phyloP scores from a whole-genome alignment of 2,329 filamentous ascomycete genomes.

The Uncinocarpus reesii region DNA sequence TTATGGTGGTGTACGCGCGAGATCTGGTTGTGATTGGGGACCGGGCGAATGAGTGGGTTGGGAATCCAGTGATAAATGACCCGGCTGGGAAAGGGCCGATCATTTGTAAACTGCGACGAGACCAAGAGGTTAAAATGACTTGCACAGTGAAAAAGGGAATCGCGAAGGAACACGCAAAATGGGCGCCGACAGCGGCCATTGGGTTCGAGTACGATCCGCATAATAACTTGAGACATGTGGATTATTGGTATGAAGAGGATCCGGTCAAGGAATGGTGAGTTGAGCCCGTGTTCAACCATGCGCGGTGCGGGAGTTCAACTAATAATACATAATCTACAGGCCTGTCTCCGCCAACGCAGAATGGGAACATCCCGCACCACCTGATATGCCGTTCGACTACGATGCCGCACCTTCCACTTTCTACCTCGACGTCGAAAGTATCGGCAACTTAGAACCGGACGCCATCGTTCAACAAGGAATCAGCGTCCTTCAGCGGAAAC shows the following conservation, averaged over 20 bases:
- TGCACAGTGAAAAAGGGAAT: slow-evolving; percentile 98
- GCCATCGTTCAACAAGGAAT: slow-evolving; percentile 82
- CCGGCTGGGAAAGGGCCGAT: slow-evolving; percentile 69
- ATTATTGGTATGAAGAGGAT: slow-evolving; percentile 91
- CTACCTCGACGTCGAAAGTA: slow-evolving; percentile 88
- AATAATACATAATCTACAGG: slow-evolving; percentile 25
- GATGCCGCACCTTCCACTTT: slow-evolving; percentile 74
- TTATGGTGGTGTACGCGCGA: slow-evolving; percentile 88
- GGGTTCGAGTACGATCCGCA: slow-evolving; percentile 97
- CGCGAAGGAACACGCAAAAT: slow-evolving; percentile 97
- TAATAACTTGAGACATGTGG: slow-evolving; percentile 85
- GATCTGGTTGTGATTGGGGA: slow-evolving; percentile 66
- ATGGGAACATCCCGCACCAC: slow-evolving; percentile 68
- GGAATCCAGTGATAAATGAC: slow-evolving; percentile 74
- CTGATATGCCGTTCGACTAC: slow-evolving; percentile 83
- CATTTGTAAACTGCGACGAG: slow-evolving; percentile 80
- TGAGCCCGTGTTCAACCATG: slow-evolving; percentile 21
- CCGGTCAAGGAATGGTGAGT: slow-evolving; percentile 69
- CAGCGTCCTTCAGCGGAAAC: slow-evolving; percentile 76
- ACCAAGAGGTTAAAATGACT: slow-evolving; percentile 78
- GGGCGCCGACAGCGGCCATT: slow-evolving; percentile 83
- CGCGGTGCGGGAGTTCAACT: no score
- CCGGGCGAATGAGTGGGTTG: slow-evolving; percentile 63
- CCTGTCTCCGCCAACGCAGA: slow-evolving; percentile 38
- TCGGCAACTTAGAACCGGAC: slow-evolving; percentile 80